Conservation (phyloP, 495 filamentous ascomycete species). For the Xylaria telfairii region DNA sequence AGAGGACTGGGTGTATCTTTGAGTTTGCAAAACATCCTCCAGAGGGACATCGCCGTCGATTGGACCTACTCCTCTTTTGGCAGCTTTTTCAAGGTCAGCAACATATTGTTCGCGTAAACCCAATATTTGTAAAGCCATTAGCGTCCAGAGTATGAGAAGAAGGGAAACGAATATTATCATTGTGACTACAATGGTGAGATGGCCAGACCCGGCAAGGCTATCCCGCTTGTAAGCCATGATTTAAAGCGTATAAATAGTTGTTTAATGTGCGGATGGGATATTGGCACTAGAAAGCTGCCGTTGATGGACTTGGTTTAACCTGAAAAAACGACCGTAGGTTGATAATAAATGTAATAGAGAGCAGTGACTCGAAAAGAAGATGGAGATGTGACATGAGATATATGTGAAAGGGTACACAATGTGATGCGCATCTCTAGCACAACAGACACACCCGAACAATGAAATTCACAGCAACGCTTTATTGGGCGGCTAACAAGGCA, state of each 20-base stretch:
- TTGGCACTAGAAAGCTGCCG: background rate
- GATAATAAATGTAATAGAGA: background rate
- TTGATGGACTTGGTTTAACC: background rate
- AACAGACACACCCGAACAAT: background rate
- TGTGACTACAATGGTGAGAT: background rate
- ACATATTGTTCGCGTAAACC: background rate
- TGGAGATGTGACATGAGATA: background rate
- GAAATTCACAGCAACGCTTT: background rate
- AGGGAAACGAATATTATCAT: background rate
- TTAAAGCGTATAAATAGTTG: background rate
- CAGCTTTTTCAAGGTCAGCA: background rate
- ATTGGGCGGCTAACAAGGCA: background rate
- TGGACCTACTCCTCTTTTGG: background rate
- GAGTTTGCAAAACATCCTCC: background rate
- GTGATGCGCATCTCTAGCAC: background rate
- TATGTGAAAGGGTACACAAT: background rate
- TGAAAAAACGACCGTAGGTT: background rate
- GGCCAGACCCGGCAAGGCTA: background rate
- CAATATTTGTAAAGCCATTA: background rate
- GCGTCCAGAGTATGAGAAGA: background rate
- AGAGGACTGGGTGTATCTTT: background rate
- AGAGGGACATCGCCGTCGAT: background rate
- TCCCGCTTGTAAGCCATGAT: background rate
- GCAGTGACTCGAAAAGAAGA: background rate
- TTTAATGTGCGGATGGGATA: background rate